Percentiles rank a stretch among this genome's conserved stretches.
These are phyloP conservation scores for Fraxinus americana DNA, from an alignment of 257 asterid species.

Conservation along the genomic window DNA sequence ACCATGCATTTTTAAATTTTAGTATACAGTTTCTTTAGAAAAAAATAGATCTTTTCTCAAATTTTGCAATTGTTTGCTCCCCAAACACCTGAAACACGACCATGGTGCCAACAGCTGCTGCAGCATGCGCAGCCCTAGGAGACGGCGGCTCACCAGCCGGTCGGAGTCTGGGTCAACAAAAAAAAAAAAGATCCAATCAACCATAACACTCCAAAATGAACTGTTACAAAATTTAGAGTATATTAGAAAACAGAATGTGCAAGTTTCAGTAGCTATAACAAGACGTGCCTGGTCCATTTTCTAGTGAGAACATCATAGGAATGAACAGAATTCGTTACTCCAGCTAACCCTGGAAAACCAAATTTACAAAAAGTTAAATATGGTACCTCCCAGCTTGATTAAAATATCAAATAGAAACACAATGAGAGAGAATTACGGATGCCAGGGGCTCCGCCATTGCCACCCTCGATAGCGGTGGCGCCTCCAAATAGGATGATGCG, in stretches of 20 bases:
- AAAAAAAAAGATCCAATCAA: constrained; percentile 24
- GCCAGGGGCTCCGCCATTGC: constrained; percentile 83
- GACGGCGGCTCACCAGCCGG: constrained; percentile 99
- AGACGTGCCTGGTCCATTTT: constrained; percentile 85
- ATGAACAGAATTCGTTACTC: constrained; percentile 86
- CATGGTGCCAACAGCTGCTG: constrained; percentile 98
- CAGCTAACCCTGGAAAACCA: constrained; percentile 76
- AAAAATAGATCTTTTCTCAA: neutral
- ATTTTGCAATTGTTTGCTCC: constrained; percentile 12
- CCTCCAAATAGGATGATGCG: constrained; percentile 96
- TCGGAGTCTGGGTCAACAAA: constrained; percentile 52
- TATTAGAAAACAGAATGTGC: constrained; percentile 4
- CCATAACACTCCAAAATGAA: constrained; percentile 6
- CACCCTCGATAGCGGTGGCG: constrained; percentile 95
- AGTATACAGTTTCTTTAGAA: neutral
- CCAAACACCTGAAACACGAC: constrained; percentile 92
- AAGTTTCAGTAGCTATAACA: constrained; percentile 9
- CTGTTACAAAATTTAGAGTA: constrained; percentile 22
- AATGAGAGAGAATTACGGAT: constrained; percentile 53
- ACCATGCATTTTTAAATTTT: constrained; percentile 14
- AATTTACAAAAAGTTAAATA: neutral
- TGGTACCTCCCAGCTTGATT: constrained; percentile 12
- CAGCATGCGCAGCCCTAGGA: constrained; percentile 97
- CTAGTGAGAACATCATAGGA: constrained; percentile 92
- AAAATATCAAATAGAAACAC: neutral